Evolutionary conservation across 2,329 filamentous ascomycete genomes (phyloP), one percentile per base, ranked within the genome.

Genomic region (Fusarium sp.): DNA sequence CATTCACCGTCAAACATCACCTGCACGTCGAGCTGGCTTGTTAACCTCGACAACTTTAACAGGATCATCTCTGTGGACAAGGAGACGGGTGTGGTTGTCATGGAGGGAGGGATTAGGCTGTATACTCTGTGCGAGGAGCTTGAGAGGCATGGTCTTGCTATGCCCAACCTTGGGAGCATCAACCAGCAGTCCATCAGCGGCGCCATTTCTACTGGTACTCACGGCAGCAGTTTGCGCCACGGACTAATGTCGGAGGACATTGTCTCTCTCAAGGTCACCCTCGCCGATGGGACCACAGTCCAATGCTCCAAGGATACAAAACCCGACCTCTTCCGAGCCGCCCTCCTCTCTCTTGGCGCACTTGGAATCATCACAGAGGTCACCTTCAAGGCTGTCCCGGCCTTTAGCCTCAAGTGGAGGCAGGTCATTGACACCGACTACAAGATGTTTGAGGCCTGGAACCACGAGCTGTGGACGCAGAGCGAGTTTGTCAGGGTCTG

Each of bases 121-220:
- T 91, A 90, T 77, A 86, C 92, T 69, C 86, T 99, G 67, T 93
- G 95, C 72, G 88, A 89, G 50, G 90, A 91, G 79, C 90, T 98
- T 35, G 94, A 94, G 75, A 87, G 89, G 64, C 84, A 92, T 77
- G 95, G 94, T 1, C 88, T 98, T 73, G 95, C 95, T 3, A 92
- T 99, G 89, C 93, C 94, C 32, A 98, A 97, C 81, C 86, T 98
- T 54, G 97, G 97, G 39, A 98, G 95, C 82, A 99, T 99, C 83
- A 95, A 98, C 82, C 91, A 95, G 78, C 97, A 99, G 87, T 97
- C 94, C 68, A 92, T 98, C 72, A 95, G 94, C 2, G 97, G 97
- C 32, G 95, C 95, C 16, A 97, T 98, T 71, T 92, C 94, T 23
- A 99, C 97, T 0, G 95, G 94, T 18, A 98, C 97, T 0, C 97